Base-by-base conservation (phyloP, 345 rosid genomes). In the Melastoma malabathricum region DNA sequence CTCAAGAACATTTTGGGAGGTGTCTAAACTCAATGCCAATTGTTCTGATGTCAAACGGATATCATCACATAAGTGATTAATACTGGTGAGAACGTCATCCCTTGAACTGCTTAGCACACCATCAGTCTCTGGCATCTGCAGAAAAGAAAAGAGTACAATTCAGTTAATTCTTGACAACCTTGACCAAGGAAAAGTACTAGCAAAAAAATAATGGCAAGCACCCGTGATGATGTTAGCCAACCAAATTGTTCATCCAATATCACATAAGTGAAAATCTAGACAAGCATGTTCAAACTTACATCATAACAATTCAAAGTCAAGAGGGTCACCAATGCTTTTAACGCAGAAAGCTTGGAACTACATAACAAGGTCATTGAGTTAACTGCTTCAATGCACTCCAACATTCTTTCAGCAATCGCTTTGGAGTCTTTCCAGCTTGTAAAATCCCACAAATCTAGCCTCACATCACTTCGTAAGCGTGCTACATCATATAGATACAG, bases 361-460 rank as follows among this genome's bases (percentile, higher is more conserved):
- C 73, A 75, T 67, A 87, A 72, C 64, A 80, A 66, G 56, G 73
- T 67, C 86, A 77, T 74, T 16, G 76, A 75, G 68, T 92, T 82
- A 55, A 69, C 75, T 38, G 77, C 71, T 71, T 71, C 68, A 74
- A 92, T 71, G 81, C 68, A 71, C 49, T 60, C 60, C 75, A 87
- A 44, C 95, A 82, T 74, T 50, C 61, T 66, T 56, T 80, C 86
- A 46, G 75, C 81, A 56, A 64, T 72, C 48, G 60, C 65, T 74
- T 78, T 82, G 55, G 81, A 77, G 47, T 72, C 64, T 68, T 72
- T 82, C 96, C 96, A 84, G 43, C 74, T 80, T n/a, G 81, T 75
- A 65, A 72, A 74, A 70, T 84, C 79, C 98, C 96, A 87, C 62
- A 68, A 47, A 59, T 73, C 75, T 58, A 83, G 58, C 41, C 84